phyloP scores from a whole-genome alignment of 495 filamentous ascomycete genomes.

The Tuber borchii region DNA sequence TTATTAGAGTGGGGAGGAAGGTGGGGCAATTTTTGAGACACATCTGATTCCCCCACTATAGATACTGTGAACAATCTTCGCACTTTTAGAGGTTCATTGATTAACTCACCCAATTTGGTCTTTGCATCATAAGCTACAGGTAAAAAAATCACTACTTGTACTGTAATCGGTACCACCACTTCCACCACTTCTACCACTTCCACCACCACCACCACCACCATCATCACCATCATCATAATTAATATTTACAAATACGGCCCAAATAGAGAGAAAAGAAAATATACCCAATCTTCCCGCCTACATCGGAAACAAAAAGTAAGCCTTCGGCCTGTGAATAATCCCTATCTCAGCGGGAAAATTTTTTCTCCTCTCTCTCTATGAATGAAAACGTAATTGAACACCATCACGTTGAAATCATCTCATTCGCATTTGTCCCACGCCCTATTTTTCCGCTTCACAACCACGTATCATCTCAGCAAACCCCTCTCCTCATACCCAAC shows the following conservation, averaged over 20 bases:
- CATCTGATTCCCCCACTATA: conserved; percentile 31
- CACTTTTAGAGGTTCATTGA: not conserved
- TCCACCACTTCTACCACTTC: no score
- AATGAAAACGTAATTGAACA: not conserved
- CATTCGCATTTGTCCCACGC: not conserved
- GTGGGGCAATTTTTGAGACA: conserved; percentile 19
- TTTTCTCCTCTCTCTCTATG: not conserved
- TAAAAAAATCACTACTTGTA: not conserved
- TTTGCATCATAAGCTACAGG: not conserved
- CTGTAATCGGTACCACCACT: conserved; percentile 10
- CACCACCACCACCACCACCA: conserved; percentile 22
- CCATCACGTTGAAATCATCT: conserved; percentile 1
- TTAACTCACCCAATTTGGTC: conserved; percentile 29
- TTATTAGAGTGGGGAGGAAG: conserved; percentile 14
- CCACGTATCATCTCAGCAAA: not conserved
- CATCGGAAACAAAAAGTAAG: not conserved
- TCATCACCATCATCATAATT: conserved; percentile 13
- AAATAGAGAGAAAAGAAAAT: conserved; percentile 18
- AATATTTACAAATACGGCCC: not conserved
- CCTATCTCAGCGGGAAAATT: not conserved
- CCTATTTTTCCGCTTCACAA: not conserved
- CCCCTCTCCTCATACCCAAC: not conserved
- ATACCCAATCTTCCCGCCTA: not conserved
- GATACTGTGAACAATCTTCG: conserved; percentile 11
- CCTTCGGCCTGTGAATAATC: not conserved